phyloP scores from a whole-genome alignment of 768 basidiomycete species.

The Trametes sanguinea region DNA sequence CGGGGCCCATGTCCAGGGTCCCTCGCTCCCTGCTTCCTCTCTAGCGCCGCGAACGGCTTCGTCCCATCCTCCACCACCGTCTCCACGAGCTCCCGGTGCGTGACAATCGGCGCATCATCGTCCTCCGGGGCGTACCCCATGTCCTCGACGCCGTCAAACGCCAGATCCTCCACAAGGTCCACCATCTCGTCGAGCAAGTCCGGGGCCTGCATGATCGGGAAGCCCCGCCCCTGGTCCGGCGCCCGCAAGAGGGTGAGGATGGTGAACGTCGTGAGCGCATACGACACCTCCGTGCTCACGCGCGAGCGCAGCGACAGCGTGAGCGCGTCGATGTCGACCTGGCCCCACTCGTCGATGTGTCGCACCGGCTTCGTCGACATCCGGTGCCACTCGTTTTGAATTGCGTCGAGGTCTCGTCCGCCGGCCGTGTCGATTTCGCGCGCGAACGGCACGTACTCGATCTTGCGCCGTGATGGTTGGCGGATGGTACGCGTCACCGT shows the following conservation, averaged over 20 bases:
- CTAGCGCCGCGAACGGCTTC: conserved; percentile 60
- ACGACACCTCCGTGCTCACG: conserved; percentile 81
- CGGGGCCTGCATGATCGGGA: conserved; percentile 71
- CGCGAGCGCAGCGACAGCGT: conserved; percentile 92
- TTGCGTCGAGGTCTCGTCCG: conserved; percentile 71
- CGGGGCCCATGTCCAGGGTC: conserved; percentile 54
- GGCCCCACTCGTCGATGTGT: conserved; percentile 83
- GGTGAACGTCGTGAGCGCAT: conserved; percentile 84
- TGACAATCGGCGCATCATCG: conserved; percentile 43
- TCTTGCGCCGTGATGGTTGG: conserved; percentile 60
- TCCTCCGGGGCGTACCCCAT: conserved; percentile 32
- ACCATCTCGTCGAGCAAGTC: conserved; percentile 87
- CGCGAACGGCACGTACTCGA: conserved; percentile 83
- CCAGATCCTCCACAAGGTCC: conserved; percentile 82
- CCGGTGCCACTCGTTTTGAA: conserved; percentile 62
- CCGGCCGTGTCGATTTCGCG: conserved; percentile 77
- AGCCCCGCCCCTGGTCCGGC: conserved; percentile 50
- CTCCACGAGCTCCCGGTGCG: conserved; percentile 66
- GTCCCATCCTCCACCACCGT: conserved; percentile 57
- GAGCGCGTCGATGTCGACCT: conserved; percentile 88
- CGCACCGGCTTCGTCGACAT: conserved; percentile 59
- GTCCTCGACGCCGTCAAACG: conserved; percentile 57
- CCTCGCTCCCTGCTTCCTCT: conserved; percentile 49
- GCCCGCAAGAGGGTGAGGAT: conserved; percentile 75
- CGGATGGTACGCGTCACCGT: conserved; percentile 23